Conservation (phyloP, 345 rosid species). For the Bruguiera sexangula region DNA sequence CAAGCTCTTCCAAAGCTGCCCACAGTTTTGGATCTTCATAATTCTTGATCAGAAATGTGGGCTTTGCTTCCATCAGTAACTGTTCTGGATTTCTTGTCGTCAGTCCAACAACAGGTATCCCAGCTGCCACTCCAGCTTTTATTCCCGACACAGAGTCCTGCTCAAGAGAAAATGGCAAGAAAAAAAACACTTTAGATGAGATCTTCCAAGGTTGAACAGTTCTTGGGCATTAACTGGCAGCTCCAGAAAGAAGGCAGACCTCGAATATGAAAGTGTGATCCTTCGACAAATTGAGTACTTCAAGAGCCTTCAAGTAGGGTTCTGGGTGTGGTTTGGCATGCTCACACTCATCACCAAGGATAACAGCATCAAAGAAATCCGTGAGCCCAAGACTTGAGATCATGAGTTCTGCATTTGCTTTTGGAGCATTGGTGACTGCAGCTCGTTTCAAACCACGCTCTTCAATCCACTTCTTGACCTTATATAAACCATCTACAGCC, state of each 20-base stretch:
- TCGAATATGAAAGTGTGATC: slow-evolving; percentile 81
- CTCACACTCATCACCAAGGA: slow-evolving; percentile 75
- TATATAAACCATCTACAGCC: slow-evolving; percentile 62
- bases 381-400: slow-evolving; percentile 71
- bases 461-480: slow-evolving; percentile 79
- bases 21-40: slow-evolving; percentile 76
- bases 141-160: slow-evolving; percentile 91
- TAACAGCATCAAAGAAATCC: slow-evolving; percentile 71
- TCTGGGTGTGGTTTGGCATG: slow-evolving; percentile 83
- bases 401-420: slow-evolving; percentile 78
- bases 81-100: slow-evolving; percentile 73
- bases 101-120: slow-evolving; percentile 78
- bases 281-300: slow-evolving; percentile 67
- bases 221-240: not conserved
- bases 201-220: slow-evolving; percentile 1
- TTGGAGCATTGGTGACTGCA: slow-evolving; percentile 94
- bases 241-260: slow-evolving; percentile 30
- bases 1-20: slow-evolving; percentile 77
- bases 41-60: slow-evolving; percentile 64
- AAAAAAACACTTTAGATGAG: not conserved
- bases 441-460: slow-evolving; percentile 83
- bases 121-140: slow-evolving; percentile 95
- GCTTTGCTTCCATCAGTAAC: slow-evolving; percentile 61
- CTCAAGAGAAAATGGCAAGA: not conserved
- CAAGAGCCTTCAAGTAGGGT: slow-evolving; percentile 85